Evolutionary conservation across 2,329 filamentous ascomycete genomes (phyloP).

Genomic region (Sarocladium strictum): DNA sequence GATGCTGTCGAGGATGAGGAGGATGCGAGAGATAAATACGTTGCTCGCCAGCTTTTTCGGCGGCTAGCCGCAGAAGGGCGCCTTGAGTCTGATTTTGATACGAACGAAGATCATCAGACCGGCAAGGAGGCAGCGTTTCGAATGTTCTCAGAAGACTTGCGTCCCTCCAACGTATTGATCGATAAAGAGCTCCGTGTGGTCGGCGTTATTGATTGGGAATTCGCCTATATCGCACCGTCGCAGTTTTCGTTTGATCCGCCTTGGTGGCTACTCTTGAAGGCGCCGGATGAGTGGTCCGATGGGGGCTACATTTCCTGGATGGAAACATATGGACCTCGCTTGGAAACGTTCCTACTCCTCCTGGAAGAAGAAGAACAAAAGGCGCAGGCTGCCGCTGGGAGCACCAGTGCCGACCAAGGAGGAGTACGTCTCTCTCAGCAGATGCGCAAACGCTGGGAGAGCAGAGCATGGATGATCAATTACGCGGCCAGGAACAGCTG

Average conservation of each 20-base stretch:
- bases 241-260: conserved; percentile 29
- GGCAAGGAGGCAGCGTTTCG: conserved; percentile 13
- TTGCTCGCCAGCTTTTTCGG: conserved; percentile 34
- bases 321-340: conserved; percentile 23
- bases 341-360: conserved; percentile 26
- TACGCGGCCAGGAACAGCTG: conserved; percentile 31
- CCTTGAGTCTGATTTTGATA: neutral
- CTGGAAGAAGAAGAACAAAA: conserved; percentile 15
- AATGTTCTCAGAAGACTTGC: conserved; percentile 26
- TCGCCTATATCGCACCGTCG: conserved; percentile 26
- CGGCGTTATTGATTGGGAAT: conserved; percentile 37
- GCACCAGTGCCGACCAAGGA: neutral
- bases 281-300: conserved; percentile 25
- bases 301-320: conserved; percentile 24
- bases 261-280: conserved; percentile 31
- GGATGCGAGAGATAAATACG: conserved; percentile 36
- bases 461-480: conserved; percentile 24
- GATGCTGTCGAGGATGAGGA: conserved; percentile 28
- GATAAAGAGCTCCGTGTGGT: conserved; percentile 21
- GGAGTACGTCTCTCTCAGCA: conserved; percentile 20
- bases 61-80: conserved; percentile 19
- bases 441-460: conserved; percentile 32
- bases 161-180: conserved; percentile 27
- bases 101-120: neutral
- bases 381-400: neutral